Evolutionary conservation across 805 yeast genomes (phyloP), one percentile per base, ranked within the genome.

Genomic region (Yamadazyma scolyti): DNA sequence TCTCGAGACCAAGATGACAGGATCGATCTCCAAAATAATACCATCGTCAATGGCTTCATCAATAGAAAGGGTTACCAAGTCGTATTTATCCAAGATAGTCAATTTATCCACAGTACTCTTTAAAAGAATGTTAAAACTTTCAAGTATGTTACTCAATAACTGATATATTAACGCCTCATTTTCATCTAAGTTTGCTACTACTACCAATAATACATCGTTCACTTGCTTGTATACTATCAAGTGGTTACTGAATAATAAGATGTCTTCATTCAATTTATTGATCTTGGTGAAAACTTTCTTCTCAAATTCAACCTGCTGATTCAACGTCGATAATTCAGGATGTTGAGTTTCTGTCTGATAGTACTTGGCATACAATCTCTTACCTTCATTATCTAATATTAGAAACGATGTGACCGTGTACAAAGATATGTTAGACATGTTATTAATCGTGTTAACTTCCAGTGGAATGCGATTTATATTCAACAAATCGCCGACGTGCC

Each of bases 31-130:
- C 45, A 93, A 71, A 34, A 93, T 78, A 42, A 93, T 77, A 23
- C 97, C 98, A 53, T 89, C 95, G 54, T 93, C 98, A 29, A 93
- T 69, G 7, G 94, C 73, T 61, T 93, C 97, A 57, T 93, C 98
- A 25, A 89, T 74, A 4, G 94, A 85, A 55, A 93, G 71, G 25
- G 86, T 69, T 22, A 88, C 82, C 68, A 85, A 70, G 58, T 93
- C 98, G 54, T 82, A 93, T 54, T 81, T 76, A 43, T 85, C 95
- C 47, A 79, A 73, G 27, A 90, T 64, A 3, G 89, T 74, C 43
- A 79, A 71, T 55, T 79, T 85, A 58, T 93, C 97, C 40, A 89
- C 65, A 9, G 83, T 73, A 44, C 65, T 70, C 45, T 73, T 77
- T 39, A 89, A 66, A 29, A 89, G 71, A 37, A 85, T 77, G 44